Evolutionary conservation across 1,284 basidiomycete genomes (phyloP).

Genomic region (Papiliotrema fonsecae): DNA sequence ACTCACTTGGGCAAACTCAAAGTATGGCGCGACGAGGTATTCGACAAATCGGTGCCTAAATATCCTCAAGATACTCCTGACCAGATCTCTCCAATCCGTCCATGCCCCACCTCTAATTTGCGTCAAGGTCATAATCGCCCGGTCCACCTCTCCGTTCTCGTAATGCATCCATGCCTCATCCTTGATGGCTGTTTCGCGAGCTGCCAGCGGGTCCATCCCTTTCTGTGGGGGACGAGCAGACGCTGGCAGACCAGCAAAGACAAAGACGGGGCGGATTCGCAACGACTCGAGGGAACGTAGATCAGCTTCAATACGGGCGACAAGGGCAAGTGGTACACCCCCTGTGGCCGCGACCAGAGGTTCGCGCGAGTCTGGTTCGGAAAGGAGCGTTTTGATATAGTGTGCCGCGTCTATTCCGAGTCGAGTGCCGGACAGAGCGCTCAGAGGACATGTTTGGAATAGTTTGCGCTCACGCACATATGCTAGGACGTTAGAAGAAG

Average conservation of each 20-base stretch:
- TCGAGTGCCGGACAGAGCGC: slow-evolving; percentile 80
- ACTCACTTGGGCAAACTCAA: slow-evolving; percentile 83
- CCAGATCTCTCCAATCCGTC: slow-evolving; percentile 73
- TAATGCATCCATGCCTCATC: slow-evolving; percentile 83
- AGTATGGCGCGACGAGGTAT: slow-evolving; percentile 92
- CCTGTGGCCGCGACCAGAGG: slow-evolving; percentile 90
- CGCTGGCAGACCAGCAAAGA: slow-evolving; percentile 76
- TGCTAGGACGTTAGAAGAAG: slow-evolving; percentile 49
- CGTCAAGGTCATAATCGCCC: slow-evolving; percentile 76
- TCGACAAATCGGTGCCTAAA: slow-evolving; percentile 95
- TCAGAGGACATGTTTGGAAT: slow-evolving; percentile 73
- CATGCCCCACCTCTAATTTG: slow-evolving; percentile 58
- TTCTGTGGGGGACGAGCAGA: slow-evolving; percentile 55
- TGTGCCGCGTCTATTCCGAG: slow-evolving; percentile 94
- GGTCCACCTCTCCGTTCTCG: slow-evolving; percentile 80
- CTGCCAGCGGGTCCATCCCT: slow-evolving; percentile 59
- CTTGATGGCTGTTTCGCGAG: slow-evolving; percentile 41
- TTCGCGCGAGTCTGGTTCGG: slow-evolving; percentile 69
- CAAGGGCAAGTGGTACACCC: slow-evolving; percentile 80
- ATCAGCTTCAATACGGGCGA: slow-evolving; percentile 82
- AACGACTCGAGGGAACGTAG: slow-evolving; percentile 82
- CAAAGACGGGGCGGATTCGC: slow-evolving; percentile 94
- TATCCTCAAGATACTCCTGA: slow-evolving; percentile 84
- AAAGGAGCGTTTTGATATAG: slow-evolving; percentile 77
- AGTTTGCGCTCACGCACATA: slow-evolving; percentile 84